Evolutionary conservation across 2,329 filamentous ascomycete species (phyloP), one percentile per base, ranked within the genome.

Genomic region (Colletotrichum lini): DNA sequence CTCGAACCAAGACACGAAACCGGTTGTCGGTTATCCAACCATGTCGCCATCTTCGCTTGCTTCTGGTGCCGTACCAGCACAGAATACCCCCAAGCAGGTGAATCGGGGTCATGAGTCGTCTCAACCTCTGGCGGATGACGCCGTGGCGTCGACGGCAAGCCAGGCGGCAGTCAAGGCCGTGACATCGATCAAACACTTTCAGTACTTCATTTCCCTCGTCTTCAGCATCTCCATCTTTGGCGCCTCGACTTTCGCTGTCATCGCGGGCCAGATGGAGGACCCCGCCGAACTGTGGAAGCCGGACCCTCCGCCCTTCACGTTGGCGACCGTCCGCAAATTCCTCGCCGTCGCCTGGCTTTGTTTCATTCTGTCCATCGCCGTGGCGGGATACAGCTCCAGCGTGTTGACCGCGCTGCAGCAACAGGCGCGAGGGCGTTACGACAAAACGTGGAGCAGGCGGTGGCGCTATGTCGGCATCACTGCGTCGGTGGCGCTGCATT

Each of bases 301-400:
- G 4, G 21, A 53, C n/a, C 50, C n/a, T 13, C 50, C 50, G 15
- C 50, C 50, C n/a, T 53, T 53, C 21, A 53, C 21, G n/a, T 30
- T 53, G 21, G 9, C n/a, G 15, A 23, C 10, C 8, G 56, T 59
- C 35, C 18, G 35, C 7, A 16, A n/a, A 26, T 59, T 59, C 26
- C 35, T 59, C 5, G 56, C 56, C 15, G 56, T n/a, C 7, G 56
- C 56, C n/a, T 59, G 56, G 56, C 56, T 59, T 18, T 59, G 56
- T 45, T 59, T 59, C 40, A 44, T 42, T 9, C 56, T 47, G n/a
- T 15, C 18, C 2, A 59, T 59, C 21, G 56, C 56, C 38, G 26
- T 59, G 4, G 35, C 56, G 38, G 56, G 56, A 44, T 59, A 59
- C n/a, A 59, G 56, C 42, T 59, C 56, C 4, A 59, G 56, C n/a